These are phyloP conservation scores for Fimicolochytrium jonesii DNA, from an alignment of 192 early-diverging fungal species.

Conservation along the genomic window DNA sequence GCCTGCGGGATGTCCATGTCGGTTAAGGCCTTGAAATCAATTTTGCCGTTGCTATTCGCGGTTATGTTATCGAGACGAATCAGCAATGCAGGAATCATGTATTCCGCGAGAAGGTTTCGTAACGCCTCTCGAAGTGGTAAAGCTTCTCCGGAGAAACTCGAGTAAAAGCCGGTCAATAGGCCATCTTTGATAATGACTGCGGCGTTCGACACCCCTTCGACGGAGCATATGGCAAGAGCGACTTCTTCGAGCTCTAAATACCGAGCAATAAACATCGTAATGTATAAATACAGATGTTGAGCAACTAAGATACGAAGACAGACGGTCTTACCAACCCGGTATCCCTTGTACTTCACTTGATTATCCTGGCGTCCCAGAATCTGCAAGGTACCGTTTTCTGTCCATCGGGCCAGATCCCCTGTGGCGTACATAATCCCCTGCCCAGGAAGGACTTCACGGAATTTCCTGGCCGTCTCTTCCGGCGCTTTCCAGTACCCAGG, in stretches of 20 bases:
- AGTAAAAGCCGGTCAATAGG: background rate
- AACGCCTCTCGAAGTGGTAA: too few species aligned
- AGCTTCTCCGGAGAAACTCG: too few species aligned
- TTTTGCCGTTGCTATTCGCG: too few species aligned
- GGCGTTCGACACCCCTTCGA: background rate
- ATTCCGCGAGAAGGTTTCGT: too few species aligned
- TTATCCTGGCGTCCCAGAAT: conserved; percentile 29
- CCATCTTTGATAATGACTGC: background rate
- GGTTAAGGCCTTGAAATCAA: too few species aligned
- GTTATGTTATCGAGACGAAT: too few species aligned
- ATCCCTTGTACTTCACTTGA: conserved; percentile 47
- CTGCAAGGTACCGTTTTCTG: conserved; percentile 23
- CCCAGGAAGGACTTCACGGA: too few species aligned
- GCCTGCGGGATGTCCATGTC: background rate
- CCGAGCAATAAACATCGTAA: too few species aligned
- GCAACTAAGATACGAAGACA: too few species aligned
- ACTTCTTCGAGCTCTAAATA: conserved; percentile 42
- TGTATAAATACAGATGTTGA: too few species aligned
- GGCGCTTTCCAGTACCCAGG: conserved; percentile 38
- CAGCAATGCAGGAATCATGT: too few species aligned
- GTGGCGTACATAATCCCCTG: conserved; percentile 5
- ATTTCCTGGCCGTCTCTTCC: conserved; percentile 9
- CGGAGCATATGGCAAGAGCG: background rate
- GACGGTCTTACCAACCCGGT: too few species aligned
- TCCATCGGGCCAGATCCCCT: conserved; percentile 11